phyloP scores from a whole-genome alignment of 2,329 filamentous ascomycete genomes.

The Leptosphaerulina australis region DNA sequence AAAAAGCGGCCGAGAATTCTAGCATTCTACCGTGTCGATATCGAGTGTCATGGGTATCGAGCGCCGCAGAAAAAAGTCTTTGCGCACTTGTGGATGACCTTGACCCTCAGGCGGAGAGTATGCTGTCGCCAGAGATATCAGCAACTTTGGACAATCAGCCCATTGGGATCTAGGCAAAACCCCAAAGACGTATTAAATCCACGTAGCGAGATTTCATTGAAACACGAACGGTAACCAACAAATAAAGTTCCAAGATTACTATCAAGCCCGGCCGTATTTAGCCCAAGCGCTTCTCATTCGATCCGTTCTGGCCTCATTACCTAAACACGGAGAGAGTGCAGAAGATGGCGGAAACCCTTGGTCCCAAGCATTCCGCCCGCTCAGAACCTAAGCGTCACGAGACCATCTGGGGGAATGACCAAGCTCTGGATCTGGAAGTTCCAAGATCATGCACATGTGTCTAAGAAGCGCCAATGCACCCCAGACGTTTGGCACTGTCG shows the following conservation, averaged over 20 bases:
- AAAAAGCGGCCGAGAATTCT: constrained; percentile 25
- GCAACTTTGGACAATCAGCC: not conserved
- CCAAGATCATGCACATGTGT: constrained; percentile 5
- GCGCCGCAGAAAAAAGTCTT: not conserved
- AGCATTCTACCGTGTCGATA: not conserved
- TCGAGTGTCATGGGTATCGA: not conserved
- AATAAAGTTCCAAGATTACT: constrained; percentile 7
- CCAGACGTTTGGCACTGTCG: constrained; percentile 8
- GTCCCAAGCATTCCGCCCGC: constrained; percentile 29
- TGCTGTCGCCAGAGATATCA: not conserved
- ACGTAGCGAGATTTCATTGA: not conserved
- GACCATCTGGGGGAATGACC: constrained; percentile 8
- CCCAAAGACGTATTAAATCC: not conserved
- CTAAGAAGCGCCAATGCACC: constrained; percentile 22
- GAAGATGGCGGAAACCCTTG: constrained; percentile 29
- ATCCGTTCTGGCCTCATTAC: constrained; percentile 12
- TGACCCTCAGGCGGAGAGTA: not conserved
- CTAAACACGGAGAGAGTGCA: constrained; percentile 8
- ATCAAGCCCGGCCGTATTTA: not conserved
- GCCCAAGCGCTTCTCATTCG: constrained; percentile 1
- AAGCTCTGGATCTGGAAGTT: constrained; percentile 7
- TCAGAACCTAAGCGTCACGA: constrained; percentile 9
- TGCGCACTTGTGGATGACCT: not conserved
- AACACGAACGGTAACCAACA: constrained; percentile 2
- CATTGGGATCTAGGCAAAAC: constrained; percentile 1